These are phyloP conservation scores for Myxozyma vanderwaltii DNA, from an alignment of 805 yeast genomes.

Conservation along the genomic window DNA sequence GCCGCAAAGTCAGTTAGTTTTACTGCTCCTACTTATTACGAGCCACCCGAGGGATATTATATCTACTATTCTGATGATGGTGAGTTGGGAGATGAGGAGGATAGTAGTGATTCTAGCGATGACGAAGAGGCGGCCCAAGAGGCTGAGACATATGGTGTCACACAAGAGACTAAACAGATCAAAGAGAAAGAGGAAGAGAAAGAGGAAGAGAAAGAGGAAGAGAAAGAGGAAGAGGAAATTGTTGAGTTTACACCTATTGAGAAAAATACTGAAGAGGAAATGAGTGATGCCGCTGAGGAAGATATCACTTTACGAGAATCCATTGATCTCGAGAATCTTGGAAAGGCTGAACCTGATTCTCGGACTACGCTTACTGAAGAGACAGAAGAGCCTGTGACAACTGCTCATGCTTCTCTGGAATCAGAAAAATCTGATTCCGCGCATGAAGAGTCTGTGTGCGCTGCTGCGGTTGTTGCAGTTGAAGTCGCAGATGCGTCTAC, in stretches of 20 bases:
- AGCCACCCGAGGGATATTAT: slow-evolving; percentile 30
- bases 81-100: slow-evolving; percentile 29
- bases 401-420: background rate
- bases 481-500: too few relatives aligned
- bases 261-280: background rate
- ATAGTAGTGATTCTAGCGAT: slow-evolving; percentile 6
- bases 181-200: too few relatives aligned
- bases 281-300: slow-evolving; percentile 2
- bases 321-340: slow-evolving; percentile 2
- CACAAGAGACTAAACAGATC: too few relatives aligned
- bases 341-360: background rate
- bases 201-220: background rate
- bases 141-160: slow-evolving; percentile 2
- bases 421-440: background rate
- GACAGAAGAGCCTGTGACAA: background rate
- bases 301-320: slow-evolving; percentile 19
- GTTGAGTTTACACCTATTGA: slow-evolving; percentile 13
- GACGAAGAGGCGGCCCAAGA: slow-evolving; percentile 8
- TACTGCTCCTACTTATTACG: slow-evolving; percentile 25
- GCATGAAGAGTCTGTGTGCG: too few relatives aligned
- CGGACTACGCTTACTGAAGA: background rate
- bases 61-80: slow-evolving; percentile 24
- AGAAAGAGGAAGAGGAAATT: slow-evolving; percentile 2
- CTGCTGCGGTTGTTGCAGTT: too few relatives aligned
- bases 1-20: slow-evolving; percentile 20